Evolutionary conservation across 2,329 filamentous ascomycete genomes (phyloP).

Genomic region (Akanthomyces lecanii): DNA sequence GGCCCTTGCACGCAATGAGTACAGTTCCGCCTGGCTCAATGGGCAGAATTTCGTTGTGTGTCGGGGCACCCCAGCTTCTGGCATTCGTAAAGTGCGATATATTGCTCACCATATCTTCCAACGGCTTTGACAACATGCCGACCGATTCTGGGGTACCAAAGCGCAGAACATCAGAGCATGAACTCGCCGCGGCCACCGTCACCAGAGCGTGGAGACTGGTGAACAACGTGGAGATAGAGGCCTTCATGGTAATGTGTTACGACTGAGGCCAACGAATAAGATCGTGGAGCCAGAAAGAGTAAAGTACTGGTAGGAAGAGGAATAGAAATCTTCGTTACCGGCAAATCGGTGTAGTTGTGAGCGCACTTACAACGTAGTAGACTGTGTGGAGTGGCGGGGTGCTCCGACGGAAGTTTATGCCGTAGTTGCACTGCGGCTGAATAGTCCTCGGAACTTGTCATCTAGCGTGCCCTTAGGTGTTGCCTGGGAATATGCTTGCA

Average conservation of each 20-base stretch:
- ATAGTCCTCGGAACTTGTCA: neutral
- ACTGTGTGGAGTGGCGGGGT: neutral
- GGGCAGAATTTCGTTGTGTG: constrained; percentile 20
- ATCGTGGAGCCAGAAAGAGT: neutral
- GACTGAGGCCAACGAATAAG: neutral
- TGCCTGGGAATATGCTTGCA: too few species aligned
- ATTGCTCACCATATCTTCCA: constrained; percentile 23
- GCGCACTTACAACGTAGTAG: neutral
- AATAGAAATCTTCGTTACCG: neutral
- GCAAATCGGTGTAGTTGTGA: neutral
- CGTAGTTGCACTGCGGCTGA: constrained; percentile 1
- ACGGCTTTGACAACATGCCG: constrained; percentile 29
- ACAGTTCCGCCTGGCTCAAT: constrained; percentile 25
- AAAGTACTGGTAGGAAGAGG: neutral
- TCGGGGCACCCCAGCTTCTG: constrained; percentile 16
- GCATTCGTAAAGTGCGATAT: constrained; percentile 22
- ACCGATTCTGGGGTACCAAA: constrained; percentile 20
- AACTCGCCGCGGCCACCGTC: neutral
- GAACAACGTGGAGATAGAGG: too few species aligned
- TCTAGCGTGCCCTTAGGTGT: neutral
- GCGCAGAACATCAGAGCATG: constrained; percentile 15
- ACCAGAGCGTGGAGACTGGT: neutral
- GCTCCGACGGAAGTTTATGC: neutral
- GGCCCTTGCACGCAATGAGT: constrained; percentile 22
- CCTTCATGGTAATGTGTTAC: neutral